Conservation (phyloP, 345 rosid species). For the Psidium friedrichsthalianum region DNA sequence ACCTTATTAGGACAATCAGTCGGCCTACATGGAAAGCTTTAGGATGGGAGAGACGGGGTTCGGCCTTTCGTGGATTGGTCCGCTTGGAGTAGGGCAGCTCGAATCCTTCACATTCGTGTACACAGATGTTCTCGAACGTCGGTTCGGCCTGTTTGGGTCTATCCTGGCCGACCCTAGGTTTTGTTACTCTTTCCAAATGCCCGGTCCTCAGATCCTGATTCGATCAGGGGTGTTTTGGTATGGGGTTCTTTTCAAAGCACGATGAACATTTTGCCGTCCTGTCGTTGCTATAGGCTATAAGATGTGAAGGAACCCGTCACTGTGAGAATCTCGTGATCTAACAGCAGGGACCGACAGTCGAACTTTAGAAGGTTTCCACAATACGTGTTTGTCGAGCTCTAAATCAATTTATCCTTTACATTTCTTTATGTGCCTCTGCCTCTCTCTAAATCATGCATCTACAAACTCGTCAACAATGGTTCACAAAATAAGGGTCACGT, state of each 20-base stretch:
- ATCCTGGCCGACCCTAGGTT: background rate
- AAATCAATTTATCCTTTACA: background rate
- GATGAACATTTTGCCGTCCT: accelerated
- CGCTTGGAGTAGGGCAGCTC: background rate
- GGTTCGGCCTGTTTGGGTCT: background rate
- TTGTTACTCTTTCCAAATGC: background rate
- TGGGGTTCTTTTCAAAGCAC: background rate
- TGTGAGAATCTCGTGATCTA: background rate
- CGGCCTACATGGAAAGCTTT: too few species aligned
- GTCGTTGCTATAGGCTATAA: background rate
- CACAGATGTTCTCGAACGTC: background rate
- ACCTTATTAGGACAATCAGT: background rate
- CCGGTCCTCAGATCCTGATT: background rate
- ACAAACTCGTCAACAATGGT: background rate
- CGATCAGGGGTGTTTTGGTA: background rate
- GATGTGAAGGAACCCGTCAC: background rate
- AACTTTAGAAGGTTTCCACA: background rate
- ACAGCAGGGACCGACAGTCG: background rate
- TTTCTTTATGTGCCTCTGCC: background rate
- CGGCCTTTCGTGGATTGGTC: background rate
- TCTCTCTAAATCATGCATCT: background rate
- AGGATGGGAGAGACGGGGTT: background rate
- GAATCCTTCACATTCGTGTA: background rate
- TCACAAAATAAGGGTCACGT: background rate
- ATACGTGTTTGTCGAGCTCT: background rate